Base-by-base conservation (phyloP, 805 yeast species). In the Wickerhamiella allomyrinae region DNA sequence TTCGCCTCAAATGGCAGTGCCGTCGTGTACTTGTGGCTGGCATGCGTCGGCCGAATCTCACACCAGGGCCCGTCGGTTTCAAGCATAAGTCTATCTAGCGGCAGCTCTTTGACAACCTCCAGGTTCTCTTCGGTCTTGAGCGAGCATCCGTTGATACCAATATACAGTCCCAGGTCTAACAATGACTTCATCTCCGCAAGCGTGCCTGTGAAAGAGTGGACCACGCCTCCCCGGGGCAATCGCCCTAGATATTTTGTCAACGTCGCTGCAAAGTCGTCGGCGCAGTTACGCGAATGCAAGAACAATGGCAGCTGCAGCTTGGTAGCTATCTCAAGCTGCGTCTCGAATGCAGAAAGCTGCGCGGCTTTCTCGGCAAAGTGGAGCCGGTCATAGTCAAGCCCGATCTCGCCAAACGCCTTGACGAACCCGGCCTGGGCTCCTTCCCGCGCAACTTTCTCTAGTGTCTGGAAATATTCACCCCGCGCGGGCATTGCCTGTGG, bases 31-130 rank as follows among this genome's bases (percentile, higher is more conserved):
- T 73, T 63, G 60, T 73, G 75, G 13, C 91, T 72, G 2, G 85
- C 84, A 57, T 85, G 95, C 8, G 91, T 70, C 49, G 74, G 81
- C 45, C 93, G 69, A 37, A 91, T 74, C 56, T 87, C 97, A 64
- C 99, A 91, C 98, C 98, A 91, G 1, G 99, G 98, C 3, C 96
- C 86, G 61, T 91, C 98, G 0, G 96, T 89, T 57, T 91, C 99
- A 8, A 91, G 71, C 69, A 89, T 61, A 34, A 91, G 58, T 52
- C 68, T 71, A 4, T 76, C 74, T 7, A 76, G 53, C 0, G 97
- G 97, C n/a, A 91, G 71, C 20, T 57, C 53, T 34, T 64, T 61
- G 0, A 78, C 84, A 20, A 78, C 85, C 21, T 69, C 67, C 11
- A 86, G 61, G 54, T 82, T 85, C 48, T 80, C 86, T 43, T 73